A percentile compares a stretch with the other conserved stretches of the same genome.
phyloP scores from a whole-genome alignment of 2,329 filamentous ascomycete species.

The Monilinia fructigena region DNA sequence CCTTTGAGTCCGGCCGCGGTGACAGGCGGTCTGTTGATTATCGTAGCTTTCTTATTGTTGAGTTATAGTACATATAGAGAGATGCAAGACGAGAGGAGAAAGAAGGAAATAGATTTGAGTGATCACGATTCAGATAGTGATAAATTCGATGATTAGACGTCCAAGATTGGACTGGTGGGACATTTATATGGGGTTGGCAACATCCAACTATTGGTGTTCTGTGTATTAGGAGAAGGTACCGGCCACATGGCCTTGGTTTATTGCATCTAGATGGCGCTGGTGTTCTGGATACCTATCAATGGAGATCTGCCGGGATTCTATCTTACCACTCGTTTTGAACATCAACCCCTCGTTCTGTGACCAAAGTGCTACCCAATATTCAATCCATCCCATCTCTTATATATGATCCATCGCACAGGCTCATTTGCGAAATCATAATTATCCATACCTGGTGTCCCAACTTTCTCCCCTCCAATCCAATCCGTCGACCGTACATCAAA shows the following conservation, averaged over 20 bases:
- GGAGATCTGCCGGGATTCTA: neutral
- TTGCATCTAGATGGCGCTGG: slow-evolving; percentile 16
- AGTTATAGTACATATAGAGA: slow-evolving; percentile 92
- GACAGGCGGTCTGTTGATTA: slow-evolving; percentile 80
- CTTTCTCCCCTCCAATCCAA: neutral
- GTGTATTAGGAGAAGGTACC: neutral
- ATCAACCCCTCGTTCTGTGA: neutral
- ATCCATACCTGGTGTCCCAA: neutral
- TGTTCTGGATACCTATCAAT: slow-evolving; percentile 10
- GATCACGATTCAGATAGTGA: slow-evolving; percentile 45
- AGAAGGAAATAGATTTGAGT: slow-evolving; percentile 49
- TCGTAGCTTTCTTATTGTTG: slow-evolving; percentile 80
- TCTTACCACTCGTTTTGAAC: neutral
- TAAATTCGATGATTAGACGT: slow-evolving; percentile 41
- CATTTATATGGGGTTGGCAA: neutral
- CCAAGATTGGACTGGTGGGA: neutral
- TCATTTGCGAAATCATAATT: neutral
- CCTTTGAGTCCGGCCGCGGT: slow-evolving; percentile 74
- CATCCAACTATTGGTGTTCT: neutral
- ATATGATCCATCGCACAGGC: neutral
- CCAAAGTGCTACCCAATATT: neutral
- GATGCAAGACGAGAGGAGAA: slow-evolving; percentile 78
- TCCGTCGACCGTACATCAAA: no score
- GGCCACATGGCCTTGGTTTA: neutral
- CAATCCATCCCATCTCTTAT: neutral